Conservation (phyloP, 495 filamentous ascomycete species). For the Margaritispora aquatica region DNA sequence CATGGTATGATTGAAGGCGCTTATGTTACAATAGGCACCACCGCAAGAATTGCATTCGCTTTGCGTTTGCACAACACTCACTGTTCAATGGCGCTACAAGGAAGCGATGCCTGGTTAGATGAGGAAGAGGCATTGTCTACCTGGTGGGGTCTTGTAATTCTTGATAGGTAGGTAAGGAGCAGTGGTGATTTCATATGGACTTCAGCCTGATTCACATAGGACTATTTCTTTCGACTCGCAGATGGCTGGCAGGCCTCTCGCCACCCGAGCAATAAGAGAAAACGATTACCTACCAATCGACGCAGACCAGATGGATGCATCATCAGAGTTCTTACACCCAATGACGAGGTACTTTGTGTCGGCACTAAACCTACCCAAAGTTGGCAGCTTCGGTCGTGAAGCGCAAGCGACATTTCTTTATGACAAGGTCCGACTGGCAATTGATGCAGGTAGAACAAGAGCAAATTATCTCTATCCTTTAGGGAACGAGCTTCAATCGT, state of each 20-base stretch:
- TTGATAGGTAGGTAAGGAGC: conserved; percentile 7
- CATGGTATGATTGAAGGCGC: conserved; percentile 14
- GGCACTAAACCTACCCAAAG: conserved; percentile 13
- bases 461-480: conserved; percentile 14
- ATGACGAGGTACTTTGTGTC: conserved; percentile 14
- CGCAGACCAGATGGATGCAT: conserved; percentile 17
- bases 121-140: conserved; percentile 10
- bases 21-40: conserved; percentile 9
- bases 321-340: conserved; percentile 1
- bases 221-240: conserved; percentile 9
- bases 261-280: conserved; percentile 5
- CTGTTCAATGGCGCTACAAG: conserved; percentile 12
- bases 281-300: conserved; percentile 13
- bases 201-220: conserved; percentile 6
- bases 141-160: conserved; percentile 19
- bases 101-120: conserved; percentile 7
- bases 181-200: background rate
- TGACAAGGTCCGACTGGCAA: conserved; percentile 16
- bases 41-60: conserved; percentile 22
- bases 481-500: conserved; percentile 14
- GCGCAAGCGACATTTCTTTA: conserved; percentile 30
- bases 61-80: conserved; percentile 20
- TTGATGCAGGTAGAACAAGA: conserved; percentile 1
- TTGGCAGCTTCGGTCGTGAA: conserved; percentile 26
- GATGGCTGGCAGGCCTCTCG: conserved; percentile 9